Evolutionary conservation across 148 eudicot species (phyloP).

Genomic region (Nyssa sinensis): DNA sequence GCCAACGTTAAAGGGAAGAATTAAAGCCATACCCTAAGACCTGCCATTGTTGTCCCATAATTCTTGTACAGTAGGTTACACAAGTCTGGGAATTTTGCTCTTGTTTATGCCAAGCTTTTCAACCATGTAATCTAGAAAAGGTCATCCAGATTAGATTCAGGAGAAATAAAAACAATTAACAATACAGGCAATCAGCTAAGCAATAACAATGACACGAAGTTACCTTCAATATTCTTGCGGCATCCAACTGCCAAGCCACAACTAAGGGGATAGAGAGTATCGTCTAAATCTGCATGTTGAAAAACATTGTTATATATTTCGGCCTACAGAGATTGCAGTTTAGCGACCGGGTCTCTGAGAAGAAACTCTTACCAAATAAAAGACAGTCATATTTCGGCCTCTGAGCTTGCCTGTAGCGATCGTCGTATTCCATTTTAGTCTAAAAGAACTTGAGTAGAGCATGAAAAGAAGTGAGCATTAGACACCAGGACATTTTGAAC

Average conservation of each 20-base stretch:
- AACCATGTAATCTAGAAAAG: slow-evolving; percentile 63
- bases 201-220: not conserved
- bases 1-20: not conserved
- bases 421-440: slow-evolving; percentile 59
- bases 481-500: slow-evolving; percentile 3
- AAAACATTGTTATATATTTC: not conserved
- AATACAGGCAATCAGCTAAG: not conserved
- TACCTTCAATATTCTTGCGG: slow-evolving; percentile 70
- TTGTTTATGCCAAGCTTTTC: slow-evolving; percentile 74
- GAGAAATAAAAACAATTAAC: slow-evolving; percentile 7
- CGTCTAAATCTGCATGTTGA: slow-evolving; percentile 71
- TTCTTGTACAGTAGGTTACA: slow-evolving; percentile 65
- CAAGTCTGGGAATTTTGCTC: slow-evolving; percentile 53
- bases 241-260: slow-evolving; percentile 62
- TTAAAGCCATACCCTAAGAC: slow-evolving; percentile 71
- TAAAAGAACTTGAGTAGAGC: slow-evolving; percentile 20
- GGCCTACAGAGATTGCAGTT: not conserved
- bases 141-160: not conserved
- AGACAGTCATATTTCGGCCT: slow-evolving; percentile 72
- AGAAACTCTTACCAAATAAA: slow-evolving; percentile 56
- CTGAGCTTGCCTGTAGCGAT: slow-evolving; percentile 39
- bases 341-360: not conserved
- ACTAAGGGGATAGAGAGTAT: slow-evolving; percentile 77
- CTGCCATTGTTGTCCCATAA: slow-evolving; percentile 98
- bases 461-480: slow-evolving; percentile 20